Evolutionary conservation across 2,329 filamentous ascomycete species (phyloP).

Genomic region (Fusarium zealandicum): DNA sequence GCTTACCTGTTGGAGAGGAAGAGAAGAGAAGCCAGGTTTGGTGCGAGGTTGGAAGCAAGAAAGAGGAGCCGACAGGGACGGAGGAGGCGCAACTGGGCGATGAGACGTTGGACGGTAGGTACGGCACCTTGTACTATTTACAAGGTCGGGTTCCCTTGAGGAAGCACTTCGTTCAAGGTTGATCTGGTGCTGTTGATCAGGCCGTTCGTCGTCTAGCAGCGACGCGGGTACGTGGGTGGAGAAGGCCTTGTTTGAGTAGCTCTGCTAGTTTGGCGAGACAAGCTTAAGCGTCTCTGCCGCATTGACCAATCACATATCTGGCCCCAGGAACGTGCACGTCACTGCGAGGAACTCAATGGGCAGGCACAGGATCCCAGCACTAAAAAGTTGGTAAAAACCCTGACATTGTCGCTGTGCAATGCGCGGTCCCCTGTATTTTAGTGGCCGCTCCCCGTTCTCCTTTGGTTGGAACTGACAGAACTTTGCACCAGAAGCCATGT

Average conservation of each 20-base stretch:
- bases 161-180: background rate
- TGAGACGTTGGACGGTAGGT: slow-evolving; percentile 16
- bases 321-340: slow-evolving; percentile 31
- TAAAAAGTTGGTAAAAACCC: background rate
- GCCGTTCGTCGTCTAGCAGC: background rate
- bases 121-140: slow-evolving; percentile 12
- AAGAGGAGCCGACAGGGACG: slow-evolving; percentile 9
- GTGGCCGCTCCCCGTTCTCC: slow-evolving; percentile 16
- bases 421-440: slow-evolving; percentile 19
- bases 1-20: slow-evolving; percentile 30
- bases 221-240: slow-evolving; percentile 17
- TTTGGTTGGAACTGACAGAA: background rate
- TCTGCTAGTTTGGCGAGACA: slow-evolving; percentile 14
- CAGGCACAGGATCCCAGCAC: background rate
- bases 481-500: background rate
- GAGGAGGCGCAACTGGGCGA: slow-evolving; percentile 11
- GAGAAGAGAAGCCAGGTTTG: slow-evolving; percentile 8
- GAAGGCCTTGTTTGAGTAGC: slow-evolving; percentile 20
- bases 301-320: slow-evolving; percentile 29
- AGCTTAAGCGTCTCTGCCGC: slow-evolving; percentile 13
- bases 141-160: slow-evolving; percentile 6
- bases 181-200: background rate
- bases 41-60: slow-evolving; percentile 19
- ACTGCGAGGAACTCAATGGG: slow-evolving; percentile 23
- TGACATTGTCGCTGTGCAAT: background rate